Conservation (phyloP, 257 asterid species). For the Fraxinus americana region DNA sequence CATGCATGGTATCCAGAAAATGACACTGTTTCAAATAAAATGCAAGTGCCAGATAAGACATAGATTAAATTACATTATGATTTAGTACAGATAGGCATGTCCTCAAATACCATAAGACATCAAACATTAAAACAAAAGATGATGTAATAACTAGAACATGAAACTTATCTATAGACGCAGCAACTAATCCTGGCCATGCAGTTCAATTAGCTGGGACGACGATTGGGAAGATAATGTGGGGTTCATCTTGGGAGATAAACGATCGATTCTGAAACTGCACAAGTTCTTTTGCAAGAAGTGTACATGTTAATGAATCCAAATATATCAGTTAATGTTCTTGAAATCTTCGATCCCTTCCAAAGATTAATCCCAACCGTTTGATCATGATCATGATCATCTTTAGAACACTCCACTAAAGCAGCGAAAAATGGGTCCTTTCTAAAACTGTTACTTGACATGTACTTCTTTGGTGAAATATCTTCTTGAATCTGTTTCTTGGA, state of each 20-base stretch:
- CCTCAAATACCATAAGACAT: neutral
- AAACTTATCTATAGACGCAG: neutral
- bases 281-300: slow-evolving; percentile 61
- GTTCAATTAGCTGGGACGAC: slow-evolving; percentile 30
- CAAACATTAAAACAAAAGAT: neutral
- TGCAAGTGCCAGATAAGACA: slow-evolving; percentile 22
- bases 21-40: slow-evolving; percentile 30
- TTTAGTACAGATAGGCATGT: slow-evolving; percentile 1
- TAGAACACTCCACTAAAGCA: slow-evolving; percentile 61
- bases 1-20: slow-evolving; percentile 41
- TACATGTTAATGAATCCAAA: slow-evolving; percentile 56
- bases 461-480: slow-evolving; percentile 44
- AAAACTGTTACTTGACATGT: slow-evolving; percentile 28
- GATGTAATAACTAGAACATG: neutral
- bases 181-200: neutral
- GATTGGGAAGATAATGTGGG: slow-evolving; percentile 41
- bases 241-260: slow-evolving; percentile 46
- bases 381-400: slow-evolving; percentile 39
- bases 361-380: slow-evolving; percentile 8
- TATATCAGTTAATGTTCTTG: slow-evolving; percentile 52
- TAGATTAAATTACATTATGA: slow-evolving; percentile 9
- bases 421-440: slow-evolving; percentile 53
- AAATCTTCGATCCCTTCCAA: slow-evolving; percentile 42
- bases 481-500: slow-evolving; percentile 36
- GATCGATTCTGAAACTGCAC: slow-evolving; percentile 53